Base-by-base conservation (phyloP, 805 yeast species). In the Debaryomyces tyrocola region DNA sequence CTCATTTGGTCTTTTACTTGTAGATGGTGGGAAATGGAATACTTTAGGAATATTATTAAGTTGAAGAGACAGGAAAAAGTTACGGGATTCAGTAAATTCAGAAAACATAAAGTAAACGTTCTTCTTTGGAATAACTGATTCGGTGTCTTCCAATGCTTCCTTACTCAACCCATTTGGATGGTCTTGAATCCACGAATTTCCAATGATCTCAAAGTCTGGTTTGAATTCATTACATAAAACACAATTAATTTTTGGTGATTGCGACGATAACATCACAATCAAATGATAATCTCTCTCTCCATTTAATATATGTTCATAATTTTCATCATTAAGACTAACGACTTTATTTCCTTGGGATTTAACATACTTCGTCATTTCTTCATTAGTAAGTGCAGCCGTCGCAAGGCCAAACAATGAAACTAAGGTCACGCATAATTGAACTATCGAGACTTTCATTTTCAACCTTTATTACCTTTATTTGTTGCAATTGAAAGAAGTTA, bases 31-130 rank as follows among this genome's bases (percentile, higher is more conserved):
- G 62, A 80, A 85, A 47, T 84, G 60, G 63, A 72, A 84, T 38
- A 90, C 59, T 59, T 87, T 83, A 27, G 99, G 99, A 21, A 92
- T 96, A 46, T 83, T 82, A 54, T 79, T 79, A 56, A 92, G 66
- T 29, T 77, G 62, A 54, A 85, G 70, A 12, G 70, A 62, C 55
- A 73, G 74, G 66, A 82, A 87, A 10, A 79, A 65, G 38, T 68
- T 67, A 55, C 75, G 77, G 12, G 83, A 75, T 40, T 80, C 80
- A 39, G 74, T 67, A 58, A 87, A 83, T 59, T 92, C 96, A 12
- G 95, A 83, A 37, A 75, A 68, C 14, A 88, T 87, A 64, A 92
- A 88, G 70, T 79, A 83, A 33, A 91, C 67, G 27, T 70, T 61
- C 57, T 56, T 59, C 52, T 38, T 47, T 1, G 52, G 38, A 29